Evolutionary conservation across 179 eudicot species (phyloP), one percentile per base, ranked within the genome.

Genomic region (Pouteria campechiana): DNA sequence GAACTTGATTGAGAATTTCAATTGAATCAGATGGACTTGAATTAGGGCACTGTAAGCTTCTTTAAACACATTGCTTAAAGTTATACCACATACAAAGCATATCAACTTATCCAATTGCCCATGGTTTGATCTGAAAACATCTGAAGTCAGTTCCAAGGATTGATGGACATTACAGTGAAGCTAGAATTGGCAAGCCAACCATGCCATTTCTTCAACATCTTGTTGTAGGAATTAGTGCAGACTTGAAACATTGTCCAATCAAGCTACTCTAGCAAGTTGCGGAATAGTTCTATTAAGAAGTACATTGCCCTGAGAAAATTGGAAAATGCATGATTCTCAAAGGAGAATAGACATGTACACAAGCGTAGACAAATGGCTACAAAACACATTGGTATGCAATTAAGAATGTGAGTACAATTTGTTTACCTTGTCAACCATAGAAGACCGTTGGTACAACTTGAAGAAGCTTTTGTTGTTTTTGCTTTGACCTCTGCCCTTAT

Each of bases 141-240:
- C 2, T 17, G 12, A 35, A 0, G 2, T 12, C 6, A 7, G 25
- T 32, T 16, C 20, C 15, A 37, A 30, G 31, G 21, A 18, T 41
- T 18, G 37, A 48, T 30, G 1, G 34, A 52, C 28, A 76, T 69
- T 75, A 89, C 97, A 35, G 73, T 43, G 50, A 89, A 79, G 55
- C 90, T 81, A 42, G 97, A 81, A 58, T 82, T 76, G 41, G 98
- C 90, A 54, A 90, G 75, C 98, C 95, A 86, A 33, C 98, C 98
- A 48, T 90, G 98, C 86, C 86, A 86, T 50, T 75, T 77, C 65
- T 90, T 90, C 74, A 90, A 61, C 49, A 84, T 76, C 77, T 81
- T 90, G 69, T 68, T 41, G 34, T 90, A 90, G 16, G 95, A 72
- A 44, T 90, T 94, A 11, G 55, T 64, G 61, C 90, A 86, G 52